phyloP scores from a whole-genome alignment of 352 stramenopile genomes.

The Globisporangium nunn region DNA sequence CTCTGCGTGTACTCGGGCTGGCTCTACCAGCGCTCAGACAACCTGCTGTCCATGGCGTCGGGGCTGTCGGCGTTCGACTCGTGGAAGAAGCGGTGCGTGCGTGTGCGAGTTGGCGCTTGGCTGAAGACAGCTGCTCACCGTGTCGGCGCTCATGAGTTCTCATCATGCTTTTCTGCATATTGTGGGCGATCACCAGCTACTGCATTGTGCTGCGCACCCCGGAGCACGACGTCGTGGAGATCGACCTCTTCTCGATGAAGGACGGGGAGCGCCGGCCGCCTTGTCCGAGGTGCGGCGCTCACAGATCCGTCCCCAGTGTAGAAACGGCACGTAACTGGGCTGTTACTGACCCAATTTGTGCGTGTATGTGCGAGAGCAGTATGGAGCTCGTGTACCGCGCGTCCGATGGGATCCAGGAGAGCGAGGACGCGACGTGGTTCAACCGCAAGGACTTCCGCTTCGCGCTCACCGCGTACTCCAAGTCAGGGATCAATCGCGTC shows the following conservation, averaged over 20 bases:
- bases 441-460: conserved; percentile 63
- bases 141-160: background rate
- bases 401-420: conserved; percentile 52
- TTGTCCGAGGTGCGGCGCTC: conserved; percentile 36
- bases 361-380: conserved; percentile 6
- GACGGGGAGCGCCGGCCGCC: conserved; percentile 61
- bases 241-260: conserved; percentile 77
- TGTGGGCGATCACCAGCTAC: conserved; percentile 29
- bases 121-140: no score
- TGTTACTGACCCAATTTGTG: background rate
- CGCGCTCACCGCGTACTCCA: conserved; percentile 49
- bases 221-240: conserved; percentile 53
- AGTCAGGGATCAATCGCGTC: conserved; percentile 51
- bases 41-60: conserved; percentile 69
- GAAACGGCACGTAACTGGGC: background rate
- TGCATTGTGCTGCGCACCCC: conserved; percentile 63
- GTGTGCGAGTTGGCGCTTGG: no score
- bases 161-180: background rate
- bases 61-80: conserved; percentile 67
- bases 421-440: conserved; percentile 53
- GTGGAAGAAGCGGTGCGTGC: conserved; percentile 67
- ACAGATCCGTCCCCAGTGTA: background rate
- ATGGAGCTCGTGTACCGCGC: conserved; percentile 57
- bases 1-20: conserved; percentile 75
- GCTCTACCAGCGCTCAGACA: conserved; percentile 78